phyloP scores from a whole-genome alignment of 441 rosid species.

The Pelargonium myrrhifolium region DNA sequence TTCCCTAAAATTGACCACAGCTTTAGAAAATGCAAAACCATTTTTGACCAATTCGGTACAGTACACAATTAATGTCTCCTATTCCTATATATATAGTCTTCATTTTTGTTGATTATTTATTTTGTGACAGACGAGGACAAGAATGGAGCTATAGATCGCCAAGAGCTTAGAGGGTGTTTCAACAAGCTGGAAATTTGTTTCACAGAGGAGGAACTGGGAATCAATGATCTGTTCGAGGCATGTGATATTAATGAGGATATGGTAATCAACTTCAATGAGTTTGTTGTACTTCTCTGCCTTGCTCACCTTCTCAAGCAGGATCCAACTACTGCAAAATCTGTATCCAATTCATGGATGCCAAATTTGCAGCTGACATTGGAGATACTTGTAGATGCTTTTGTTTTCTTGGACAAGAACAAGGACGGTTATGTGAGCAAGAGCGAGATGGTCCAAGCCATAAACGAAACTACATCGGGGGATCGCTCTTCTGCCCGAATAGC shows the following conservation, averaged over 20 bases:
- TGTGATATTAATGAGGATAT: conserved; percentile 72
- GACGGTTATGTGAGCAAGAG: conserved; percentile 79
- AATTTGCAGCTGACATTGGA: conserved; percentile 73
- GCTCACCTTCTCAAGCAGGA: conserved; percentile 75
- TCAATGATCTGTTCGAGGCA: conserved; percentile 62
- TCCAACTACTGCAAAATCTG: conserved; percentile 46
- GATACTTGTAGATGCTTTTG: conserved; percentile 77
- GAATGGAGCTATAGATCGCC: conserved; percentile 65
- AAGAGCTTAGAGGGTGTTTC: conserved; percentile 70
- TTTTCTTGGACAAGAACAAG: conserved; percentile 80
- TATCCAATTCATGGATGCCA: conserved; percentile 49
- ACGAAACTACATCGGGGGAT: conserved; percentile 66
- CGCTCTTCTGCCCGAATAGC: conserved; percentile 79
- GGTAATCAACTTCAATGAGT: conserved; percentile 82
- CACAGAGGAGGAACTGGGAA: conserved; percentile 57
- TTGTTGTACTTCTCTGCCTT: conserved; percentile 85
- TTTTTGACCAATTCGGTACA: conserved; percentile 77
- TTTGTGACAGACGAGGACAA: conserved; percentile 53
- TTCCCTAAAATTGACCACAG: conserved; percentile 82
- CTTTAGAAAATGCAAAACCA: conserved; percentile 72
- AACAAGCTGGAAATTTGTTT: conserved; percentile 58
- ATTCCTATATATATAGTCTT: no score
- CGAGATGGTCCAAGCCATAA: conserved; percentile 81
- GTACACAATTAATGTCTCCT: no score
- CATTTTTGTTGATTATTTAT: neutral